A percentile compares a stretch with the other conserved stretches of the same genome.
phyloP scores from a whole-genome alignment of 192 early-diverging fungal genomes.

The Backusella tarrabulga region DNA sequence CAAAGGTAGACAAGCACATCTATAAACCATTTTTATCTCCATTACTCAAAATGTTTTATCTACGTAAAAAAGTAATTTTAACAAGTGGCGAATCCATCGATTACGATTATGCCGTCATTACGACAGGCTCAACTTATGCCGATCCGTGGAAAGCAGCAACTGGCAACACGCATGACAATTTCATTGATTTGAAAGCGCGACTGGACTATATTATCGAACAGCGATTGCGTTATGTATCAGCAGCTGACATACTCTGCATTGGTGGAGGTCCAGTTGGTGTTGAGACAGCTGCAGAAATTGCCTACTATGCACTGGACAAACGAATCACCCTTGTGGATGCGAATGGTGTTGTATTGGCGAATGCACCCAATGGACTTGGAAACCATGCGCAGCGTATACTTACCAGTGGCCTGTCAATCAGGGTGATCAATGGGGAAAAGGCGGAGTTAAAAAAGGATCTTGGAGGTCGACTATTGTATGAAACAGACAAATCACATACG shows the following conservation, averaged over 20 bases:
- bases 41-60: neutral
- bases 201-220: neutral
- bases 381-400: conserved; percentile 2
- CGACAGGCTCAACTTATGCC: conserved; percentile 4
- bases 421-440: conserved; percentile 3
- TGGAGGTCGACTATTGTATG: neutral
- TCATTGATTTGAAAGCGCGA: neutral
- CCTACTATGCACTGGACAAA: neutral
- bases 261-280: conserved; percentile 19
- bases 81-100: neutral
- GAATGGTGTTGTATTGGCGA: neutral
- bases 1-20: neutral
- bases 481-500: conserved; percentile 1
- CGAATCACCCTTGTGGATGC: neutral
- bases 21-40: neutral
- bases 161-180: neutral
- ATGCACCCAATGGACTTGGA: neutral
- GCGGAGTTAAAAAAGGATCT: neutral
- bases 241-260: conserved; percentile 11
- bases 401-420: neutral
- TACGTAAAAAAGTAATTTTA: neutral
- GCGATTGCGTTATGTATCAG: neutral
- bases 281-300: conserved; percentile 13
- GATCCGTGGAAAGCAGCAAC: conserved; percentile 14
- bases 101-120: conserved; percentile 10